phyloP scores from a whole-genome alignment of 1,139 yeast species.

The Suhomyces bribrorum region DNA sequence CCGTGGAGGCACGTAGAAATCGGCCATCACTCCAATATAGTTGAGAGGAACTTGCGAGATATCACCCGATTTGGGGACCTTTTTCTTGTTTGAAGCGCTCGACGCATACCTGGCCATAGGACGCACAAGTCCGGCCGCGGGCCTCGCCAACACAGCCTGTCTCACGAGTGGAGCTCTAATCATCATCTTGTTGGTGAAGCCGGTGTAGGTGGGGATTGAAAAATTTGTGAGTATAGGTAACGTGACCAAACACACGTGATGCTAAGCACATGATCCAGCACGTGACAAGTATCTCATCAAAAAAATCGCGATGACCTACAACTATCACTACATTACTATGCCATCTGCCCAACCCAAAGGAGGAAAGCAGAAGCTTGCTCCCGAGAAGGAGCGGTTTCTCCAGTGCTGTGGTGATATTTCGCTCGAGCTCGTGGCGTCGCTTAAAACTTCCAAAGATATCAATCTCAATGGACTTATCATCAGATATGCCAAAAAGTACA shows the following conservation, averaged over 20 bases:
- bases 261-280: not conserved
- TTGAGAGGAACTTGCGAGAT: constrained; percentile 43
- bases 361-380: constrained; percentile 62
- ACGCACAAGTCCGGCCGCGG: not conserved
- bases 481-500: constrained; percentile 84
- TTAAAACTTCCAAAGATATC: constrained; percentile 74
- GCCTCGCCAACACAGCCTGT: constrained; percentile 1
- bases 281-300: not conserved
- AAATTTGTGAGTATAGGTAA: constrained; percentile 4
- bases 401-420: constrained; percentile 95
- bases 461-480: constrained; percentile 89
- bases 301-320: constrained; percentile 5
- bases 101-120: constrained; percentile 11
- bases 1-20: constrained; percentile 47
- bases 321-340: constrained; percentile 21
- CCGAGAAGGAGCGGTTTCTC: constrained; percentile 89
- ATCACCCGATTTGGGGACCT: constrained; percentile 25
- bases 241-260: not conserved
- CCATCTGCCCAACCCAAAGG: constrained; percentile 29
- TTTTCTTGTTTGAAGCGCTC: constrained; percentile 18
- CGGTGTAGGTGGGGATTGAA: constrained; percentile 5
- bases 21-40: constrained; percentile 45
- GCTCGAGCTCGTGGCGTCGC: constrained; percentile 77
- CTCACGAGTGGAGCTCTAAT: not conserved
- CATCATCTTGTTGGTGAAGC: constrained; percentile 6